Conservation (phyloP, 1,284 basidiomycete genomes). For the Phylloporus sp. region DNA sequence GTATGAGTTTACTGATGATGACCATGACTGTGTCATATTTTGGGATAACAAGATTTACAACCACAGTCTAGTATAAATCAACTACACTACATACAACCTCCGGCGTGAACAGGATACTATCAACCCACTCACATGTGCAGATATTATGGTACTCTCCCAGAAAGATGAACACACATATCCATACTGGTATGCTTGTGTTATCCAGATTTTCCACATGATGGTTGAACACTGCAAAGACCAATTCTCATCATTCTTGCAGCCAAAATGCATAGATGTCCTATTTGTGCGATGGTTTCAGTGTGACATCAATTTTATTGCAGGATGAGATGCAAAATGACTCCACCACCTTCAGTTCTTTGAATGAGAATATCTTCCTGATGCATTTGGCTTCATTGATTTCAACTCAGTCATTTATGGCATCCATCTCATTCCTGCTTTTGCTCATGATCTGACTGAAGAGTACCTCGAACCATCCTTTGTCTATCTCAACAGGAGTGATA, state of each 20-base stretch:
- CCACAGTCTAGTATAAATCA: background rate
- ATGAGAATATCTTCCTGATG: background rate
- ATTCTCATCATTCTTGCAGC: background rate
- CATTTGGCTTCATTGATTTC: background rate
- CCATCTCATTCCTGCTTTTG: background rate
- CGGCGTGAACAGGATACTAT: conserved; percentile 24
- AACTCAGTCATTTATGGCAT: background rate
- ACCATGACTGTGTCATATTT: background rate
- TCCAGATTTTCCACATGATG: background rate
- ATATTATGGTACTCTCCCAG: background rate
- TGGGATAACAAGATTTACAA: background rate
- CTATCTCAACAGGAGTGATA: background rate
- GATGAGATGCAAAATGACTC: background rate
- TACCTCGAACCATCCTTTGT: background rate
- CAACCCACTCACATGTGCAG: background rate
- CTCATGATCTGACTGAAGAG: background rate
- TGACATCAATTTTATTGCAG: background rate
- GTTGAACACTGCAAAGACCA: background rate
- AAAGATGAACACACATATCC: background rate
- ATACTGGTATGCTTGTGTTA: background rate
- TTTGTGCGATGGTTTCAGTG: background rate
- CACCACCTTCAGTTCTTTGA: background rate
- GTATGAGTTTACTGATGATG: background rate
- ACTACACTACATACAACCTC: conserved; percentile 34
- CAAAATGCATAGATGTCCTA: background rate